Conservation (phyloP, 2,329 filamentous ascomycete genomes). For the Penicillium verrucosum region DNA sequence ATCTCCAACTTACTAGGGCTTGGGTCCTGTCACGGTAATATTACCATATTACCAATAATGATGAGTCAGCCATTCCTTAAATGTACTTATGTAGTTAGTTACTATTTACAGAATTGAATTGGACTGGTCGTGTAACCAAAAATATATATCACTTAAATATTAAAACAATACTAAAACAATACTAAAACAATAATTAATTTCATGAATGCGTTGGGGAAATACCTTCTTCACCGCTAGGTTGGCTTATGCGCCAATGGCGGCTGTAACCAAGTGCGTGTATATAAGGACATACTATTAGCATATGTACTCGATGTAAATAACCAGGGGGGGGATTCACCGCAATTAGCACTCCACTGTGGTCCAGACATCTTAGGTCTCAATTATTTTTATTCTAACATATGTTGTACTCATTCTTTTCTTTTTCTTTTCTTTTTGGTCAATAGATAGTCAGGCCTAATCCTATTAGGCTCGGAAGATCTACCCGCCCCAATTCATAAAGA, state of each 20-base stretch:
- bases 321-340: slow-evolving; percentile 4
- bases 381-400: neutral
- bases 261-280: neutral
- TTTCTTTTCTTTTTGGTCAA: neutral
- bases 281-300: neutral
- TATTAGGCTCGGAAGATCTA: slow-evolving; percentile 9
- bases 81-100: too few species aligned
- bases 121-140: slow-evolving; percentile 3
- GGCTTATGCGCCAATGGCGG: slow-evolving; percentile 7
- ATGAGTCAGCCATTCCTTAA: slow-evolving; percentile 25
- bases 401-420: neutral
- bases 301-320: neutral
- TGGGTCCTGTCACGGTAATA: neutral
- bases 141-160: neutral
- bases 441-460: slow-evolving; percentile 1
- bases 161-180: too few species aligned
- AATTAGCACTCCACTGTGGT: slow-evolving; percentile 7
- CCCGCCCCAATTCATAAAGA: neutral
- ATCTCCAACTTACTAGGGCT: neutral
- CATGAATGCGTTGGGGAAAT: neutral
- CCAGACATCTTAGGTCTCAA: slow-evolving; percentile 4
- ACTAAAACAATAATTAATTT: neutral
- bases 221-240: slow-evolving; percentile 8
- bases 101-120: neutral
- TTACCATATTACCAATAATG: slow-evolving; percentile 15